phyloP scores from a whole-genome alignment of 139 green algal genomes.

The Chlorella sp. region DNA sequence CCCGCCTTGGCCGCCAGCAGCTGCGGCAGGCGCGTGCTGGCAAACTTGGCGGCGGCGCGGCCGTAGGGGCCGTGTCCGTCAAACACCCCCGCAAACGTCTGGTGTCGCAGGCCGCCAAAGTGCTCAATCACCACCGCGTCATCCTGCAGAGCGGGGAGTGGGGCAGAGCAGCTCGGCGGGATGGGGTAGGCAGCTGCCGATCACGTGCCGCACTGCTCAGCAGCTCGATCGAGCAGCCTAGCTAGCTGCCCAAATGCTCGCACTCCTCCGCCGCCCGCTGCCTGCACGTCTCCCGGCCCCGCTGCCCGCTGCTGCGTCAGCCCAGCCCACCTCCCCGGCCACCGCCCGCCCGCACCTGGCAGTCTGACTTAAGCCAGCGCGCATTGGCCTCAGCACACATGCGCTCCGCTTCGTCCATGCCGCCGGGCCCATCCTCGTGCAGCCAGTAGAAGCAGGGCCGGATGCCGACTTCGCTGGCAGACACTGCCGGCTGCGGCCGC shows the following conservation, averaged over 20 bases:
- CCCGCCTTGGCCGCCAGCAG: constrained; percentile 26
- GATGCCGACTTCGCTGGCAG: constrained; percentile 34
- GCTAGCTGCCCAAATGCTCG: background rate
- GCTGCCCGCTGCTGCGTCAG: background rate
- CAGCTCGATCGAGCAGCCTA: background rate
- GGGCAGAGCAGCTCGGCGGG: too few relatives aligned
- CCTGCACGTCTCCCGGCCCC: background rate
- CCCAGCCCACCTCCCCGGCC: too few relatives aligned
- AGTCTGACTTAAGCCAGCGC: constrained; percentile 41
- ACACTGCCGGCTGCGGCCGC: background rate
- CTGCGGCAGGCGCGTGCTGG: constrained; percentile 15
- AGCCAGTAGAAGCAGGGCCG: constrained; percentile 49
- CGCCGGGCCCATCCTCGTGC: background rate
- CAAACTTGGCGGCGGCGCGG: constrained; percentile 40
- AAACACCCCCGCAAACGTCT: constrained; percentile 58
- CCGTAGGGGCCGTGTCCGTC: constrained; percentile 56
- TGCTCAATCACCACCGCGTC: constrained; percentile 30
- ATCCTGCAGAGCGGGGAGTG: background rate
- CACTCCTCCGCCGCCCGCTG: background rate
- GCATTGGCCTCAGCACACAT: constrained; percentile 27
- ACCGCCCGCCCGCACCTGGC: constrained; percentile 7
- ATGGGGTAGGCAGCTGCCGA: background rate
- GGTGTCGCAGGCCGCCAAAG: constrained; percentile 28
- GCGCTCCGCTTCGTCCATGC: constrained; percentile 12
- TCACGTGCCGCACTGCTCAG: background rate